Conservation (phyloP, 192 early-diverging fungal genomes). For the Entomortierella parvispora region DNA sequence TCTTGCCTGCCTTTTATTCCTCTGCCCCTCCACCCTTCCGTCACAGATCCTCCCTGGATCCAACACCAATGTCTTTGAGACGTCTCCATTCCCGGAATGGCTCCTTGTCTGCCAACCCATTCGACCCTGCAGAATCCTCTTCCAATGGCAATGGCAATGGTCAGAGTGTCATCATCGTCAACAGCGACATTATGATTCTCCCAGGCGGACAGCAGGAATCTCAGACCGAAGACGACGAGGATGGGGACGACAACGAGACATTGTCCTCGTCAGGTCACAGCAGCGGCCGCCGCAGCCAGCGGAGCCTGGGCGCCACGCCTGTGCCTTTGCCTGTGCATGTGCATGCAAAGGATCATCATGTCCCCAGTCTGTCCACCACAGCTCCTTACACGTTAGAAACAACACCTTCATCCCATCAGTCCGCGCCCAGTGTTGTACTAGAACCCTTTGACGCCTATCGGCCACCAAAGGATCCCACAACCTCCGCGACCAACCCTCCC, state of each 20-base stretch:
- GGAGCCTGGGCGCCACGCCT: not conserved
- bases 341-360: too few relatives aligned
- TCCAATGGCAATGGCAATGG: slow-evolving; percentile 10
- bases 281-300: not conserved
- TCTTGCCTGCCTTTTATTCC: not conserved
- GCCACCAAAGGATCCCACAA: too few relatives aligned
- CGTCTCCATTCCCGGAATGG: slow-evolving; percentile 2
- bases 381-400: too few relatives aligned
- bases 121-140: not conserved
- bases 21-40: not conserved
- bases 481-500: too few relatives aligned
- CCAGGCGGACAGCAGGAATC: slow-evolving; percentile 2
- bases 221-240: not conserved
- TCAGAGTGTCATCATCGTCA: slow-evolving; percentile 28
- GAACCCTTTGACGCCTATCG: too few relatives aligned
- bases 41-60: not conserved
- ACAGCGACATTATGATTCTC: slow-evolving; percentile 45
- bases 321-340: too few relatives aligned
- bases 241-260: slow-evolving; percentile 4
- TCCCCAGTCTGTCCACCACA: too few relatives aligned
- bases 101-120: not conserved
- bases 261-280: not conserved
- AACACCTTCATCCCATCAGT: too few relatives aligned
- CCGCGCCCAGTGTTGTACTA: too few relatives aligned
- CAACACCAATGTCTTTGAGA: not conserved